A percentile compares a stretch with the other conserved stretches of the same genome.
These are phyloP conservation scores for Pichia deserticola DNA, from an alignment of 805 yeast species.

Conservation along the genomic window DNA sequence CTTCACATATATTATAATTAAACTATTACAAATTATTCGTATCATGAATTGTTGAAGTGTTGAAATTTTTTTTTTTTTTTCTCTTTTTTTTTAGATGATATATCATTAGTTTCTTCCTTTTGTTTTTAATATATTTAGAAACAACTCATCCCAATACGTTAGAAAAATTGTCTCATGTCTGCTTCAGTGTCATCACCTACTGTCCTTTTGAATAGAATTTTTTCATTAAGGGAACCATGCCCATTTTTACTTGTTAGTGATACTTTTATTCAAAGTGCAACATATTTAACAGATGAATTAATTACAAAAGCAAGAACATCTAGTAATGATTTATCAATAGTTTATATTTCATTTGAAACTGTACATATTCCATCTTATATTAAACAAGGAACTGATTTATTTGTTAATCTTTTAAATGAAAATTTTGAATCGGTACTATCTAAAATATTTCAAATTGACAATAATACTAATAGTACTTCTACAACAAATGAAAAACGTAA, in stretches of 20 bases:
- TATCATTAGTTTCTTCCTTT: too few relatives aligned
- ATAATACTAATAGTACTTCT: not conserved
- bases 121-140: too few relatives aligned
- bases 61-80: too few relatives aligned
- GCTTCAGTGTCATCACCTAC: constrained; percentile 27
- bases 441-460: constrained; percentile 1
- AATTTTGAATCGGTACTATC: constrained; percentile 8
- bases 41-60: too few relatives aligned
- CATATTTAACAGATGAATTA: constrained; percentile 51
- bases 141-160: too few relatives aligned
- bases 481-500: not conserved
- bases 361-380: constrained; percentile 39
- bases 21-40: too few relatives aligned
- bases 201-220: constrained; percentile 59
- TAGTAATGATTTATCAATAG: constrained; percentile 26
- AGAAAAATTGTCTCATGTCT: constrained; percentile 14
- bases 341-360: constrained; percentile 67
- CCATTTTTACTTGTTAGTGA: constrained; percentile 71
- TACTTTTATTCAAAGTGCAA: constrained; percentile 61
- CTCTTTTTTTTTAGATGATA: too few relatives aligned
- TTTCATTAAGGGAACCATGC: constrained; percentile 63
- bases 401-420: constrained; percentile 36
- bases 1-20: too few relatives aligned
- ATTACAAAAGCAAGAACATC: constrained; percentile 30
- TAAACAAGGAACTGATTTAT: constrained; percentile 30